Conservation (phyloP, 2,329 filamentous ascomycete species). For the Ophiosphaerella herpotricha region DNA sequence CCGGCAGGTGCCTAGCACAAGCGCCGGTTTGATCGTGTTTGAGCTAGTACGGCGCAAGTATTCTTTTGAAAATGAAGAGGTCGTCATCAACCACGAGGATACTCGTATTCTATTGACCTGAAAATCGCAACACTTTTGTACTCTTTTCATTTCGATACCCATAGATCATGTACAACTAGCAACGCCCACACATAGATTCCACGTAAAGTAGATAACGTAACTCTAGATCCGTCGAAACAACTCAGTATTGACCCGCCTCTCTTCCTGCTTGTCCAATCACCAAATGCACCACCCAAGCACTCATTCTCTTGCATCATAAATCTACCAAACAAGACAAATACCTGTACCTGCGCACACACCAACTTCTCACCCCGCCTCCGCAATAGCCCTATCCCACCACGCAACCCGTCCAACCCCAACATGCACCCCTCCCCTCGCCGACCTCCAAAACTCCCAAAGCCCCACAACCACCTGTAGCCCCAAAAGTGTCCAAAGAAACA, state of each 20-base stretch:
- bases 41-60: constrained; percentile 77
- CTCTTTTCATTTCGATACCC: constrained; percentile 24
- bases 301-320: too few species aligned
- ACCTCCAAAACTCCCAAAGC: constrained; percentile 1
- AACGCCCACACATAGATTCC: not conserved
- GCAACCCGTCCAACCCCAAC: not conserved
- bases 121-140: constrained; percentile 3
- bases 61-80: constrained; percentile 63
- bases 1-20: constrained; percentile 75
- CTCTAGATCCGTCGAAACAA: not conserved
- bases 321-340: too few species aligned
- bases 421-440: not conserved
- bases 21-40: constrained; percentile 77
- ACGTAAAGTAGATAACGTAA: not conserved
- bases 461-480: not conserved
- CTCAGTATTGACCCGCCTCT: too few species aligned
- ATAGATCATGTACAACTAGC: constrained; percentile 5
- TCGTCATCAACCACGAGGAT: constrained; percentile 61
- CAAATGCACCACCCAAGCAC: too few species aligned
- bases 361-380: not conserved
- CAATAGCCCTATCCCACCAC: not conserved
- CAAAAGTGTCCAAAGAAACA: not conserved
- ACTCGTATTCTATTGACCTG: constrained; percentile 69
- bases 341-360: too few species aligned
- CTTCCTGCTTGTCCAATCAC: too few species aligned